A percentile compares a stretch with the other conserved stretches of the same genome.
Evolutionary conservation across 164 flowering plant species (phyloP).

Genomic region (Akebia trifoliata): DNA sequence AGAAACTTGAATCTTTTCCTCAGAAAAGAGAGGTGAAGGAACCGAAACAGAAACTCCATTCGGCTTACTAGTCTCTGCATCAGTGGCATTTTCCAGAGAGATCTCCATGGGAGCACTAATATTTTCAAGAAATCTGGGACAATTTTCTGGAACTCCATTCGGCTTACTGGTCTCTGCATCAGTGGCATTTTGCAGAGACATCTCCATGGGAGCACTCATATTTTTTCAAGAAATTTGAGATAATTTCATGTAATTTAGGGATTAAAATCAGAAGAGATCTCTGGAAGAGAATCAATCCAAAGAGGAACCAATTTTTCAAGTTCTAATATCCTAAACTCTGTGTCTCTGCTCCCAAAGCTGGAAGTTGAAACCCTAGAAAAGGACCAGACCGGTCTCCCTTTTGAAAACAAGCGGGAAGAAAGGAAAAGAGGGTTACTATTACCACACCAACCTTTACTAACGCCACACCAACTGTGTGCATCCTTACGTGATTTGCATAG

Average conservation of each 20-base stretch:
- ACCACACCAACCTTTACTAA: too few species aligned
- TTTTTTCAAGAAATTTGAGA: slow-evolving; percentile 8
- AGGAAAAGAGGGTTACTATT: too few species aligned
- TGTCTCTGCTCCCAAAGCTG: neutral
- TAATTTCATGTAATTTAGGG: neutral
- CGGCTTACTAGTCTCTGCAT: slow-evolving; percentile 19
- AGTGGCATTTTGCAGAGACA: slow-evolving; percentile 30
- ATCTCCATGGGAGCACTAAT: slow-evolving; percentile 75
- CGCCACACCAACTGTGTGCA: too few species aligned
- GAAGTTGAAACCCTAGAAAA: slow-evolving; percentile 20
- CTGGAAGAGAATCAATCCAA: neutral
- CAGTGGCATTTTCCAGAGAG: slow-evolving; percentile 24
- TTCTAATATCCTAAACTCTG: neutral
- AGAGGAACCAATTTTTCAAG: too few species aligned
- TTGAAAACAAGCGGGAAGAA: slow-evolving; percentile 18
- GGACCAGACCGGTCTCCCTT: neutral
- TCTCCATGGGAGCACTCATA: slow-evolving; percentile 71
- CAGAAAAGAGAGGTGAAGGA: slow-evolving; percentile 26
- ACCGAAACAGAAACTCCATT: slow-evolving; percentile 27
- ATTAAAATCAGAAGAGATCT: neutral
- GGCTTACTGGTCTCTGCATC: slow-evolving; percentile 20
- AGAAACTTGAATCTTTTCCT: slow-evolving; percentile 66
- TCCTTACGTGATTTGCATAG: too few species aligned
- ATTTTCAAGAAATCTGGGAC: slow-evolving; percentile 5
- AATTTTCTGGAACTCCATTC: neutral